Base-by-base conservation (phyloP, 352 stramenopile species). In the Phytophthora palmivora region DNA sequence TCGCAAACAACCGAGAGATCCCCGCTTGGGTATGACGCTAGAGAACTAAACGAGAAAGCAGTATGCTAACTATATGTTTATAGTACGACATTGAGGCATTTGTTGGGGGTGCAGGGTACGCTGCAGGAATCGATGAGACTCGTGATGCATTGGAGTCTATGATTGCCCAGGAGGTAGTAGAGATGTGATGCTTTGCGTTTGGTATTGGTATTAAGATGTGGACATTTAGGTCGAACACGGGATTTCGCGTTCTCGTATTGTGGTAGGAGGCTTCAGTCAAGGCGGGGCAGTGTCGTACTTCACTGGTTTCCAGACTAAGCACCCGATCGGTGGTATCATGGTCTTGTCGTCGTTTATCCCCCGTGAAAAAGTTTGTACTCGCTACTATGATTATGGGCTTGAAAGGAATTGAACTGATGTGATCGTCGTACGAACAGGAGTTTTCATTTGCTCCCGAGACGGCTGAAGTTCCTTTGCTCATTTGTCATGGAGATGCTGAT, bases 21-120 rank as follows among this genome's bases (percentile, higher is more conserved):
- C 88, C 91, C 8, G 87, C 86, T 2, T 99, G 96, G 94, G 81
- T 90, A 56, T 2, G 64, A 67, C 16, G 1, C 24, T 28, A 28
- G 24, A 28, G 6, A 34, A 19, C 6, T n/a, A 18, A 56, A 2
- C 0, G 18, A n/a, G 24, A 15, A 50, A 3, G 24, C 37, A 26
- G 6, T 24, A 15, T 15, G 26, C 42, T 53, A 22, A 39, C 32
- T 33, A 6, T 45, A 6, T 49, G 14, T 48, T 34, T 36, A n/a
- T 43, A 89, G 84, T 98, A 97, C 64, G 95, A 99, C 64, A 98
- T 98, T 59, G 82, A 89, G 43, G 89, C 92, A n/a, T 79, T 98
- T 37, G 88, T 96, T 63, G 74, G 85, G 6, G 80, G 91, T n/a
- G 92, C 93, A 15, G 26, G 43, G 4, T 61, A 52, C 32, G 53